Base-by-base conservation (phyloP, 2,329 filamentous ascomycete species). In the Triangularia setosa region DNA sequence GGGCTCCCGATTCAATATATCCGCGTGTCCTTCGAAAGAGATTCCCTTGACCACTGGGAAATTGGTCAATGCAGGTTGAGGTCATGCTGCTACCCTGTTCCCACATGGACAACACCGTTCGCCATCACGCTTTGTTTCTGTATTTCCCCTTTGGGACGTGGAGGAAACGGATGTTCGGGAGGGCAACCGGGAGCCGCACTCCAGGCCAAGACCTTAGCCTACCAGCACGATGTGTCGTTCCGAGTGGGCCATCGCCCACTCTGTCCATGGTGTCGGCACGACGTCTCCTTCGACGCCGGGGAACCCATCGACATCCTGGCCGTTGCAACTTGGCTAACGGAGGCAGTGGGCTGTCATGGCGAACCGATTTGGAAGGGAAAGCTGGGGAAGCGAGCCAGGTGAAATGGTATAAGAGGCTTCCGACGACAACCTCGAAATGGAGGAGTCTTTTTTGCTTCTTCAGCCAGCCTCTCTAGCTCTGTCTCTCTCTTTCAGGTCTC, bases 141-240 rank as follows among this genome's bases (percentile, higher is more conserved):
- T 54, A 18, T 64, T 65, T 55, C 66, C 60, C 24, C 16, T 64
- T 66, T 66, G 28, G 64, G 66, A 57, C 44, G 33, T 58, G 25
- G 58, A 60, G 16, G 23, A 21, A 33, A 57, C 66, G 66, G 66
- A 65, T 66, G 21, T 66, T 68, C 66, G 66, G 66, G 62, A 57
- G 48, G 7, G 24, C 25, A 62, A 65, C 52, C 66, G 64, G 64
- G 62, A 63, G 62, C 62, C 60, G 62, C 64, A 64, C 44, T 21
- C 35, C 57, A 55, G 52, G 60, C 65, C 61, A 67, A 67, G 61
- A n/a, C 18, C 63, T 64, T 65, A 54, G 67, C 65, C 18, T 61
- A 44, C 62, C 63, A 64, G 56, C 64, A 23, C 28, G 30, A 57
- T 21, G 63, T 66, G 58, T 60, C 63, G 61, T 68, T 63, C 66